phyloP scores from a whole-genome alignment of 495 filamentous ascomycete species.

The Penicillium pancosmium region DNA sequence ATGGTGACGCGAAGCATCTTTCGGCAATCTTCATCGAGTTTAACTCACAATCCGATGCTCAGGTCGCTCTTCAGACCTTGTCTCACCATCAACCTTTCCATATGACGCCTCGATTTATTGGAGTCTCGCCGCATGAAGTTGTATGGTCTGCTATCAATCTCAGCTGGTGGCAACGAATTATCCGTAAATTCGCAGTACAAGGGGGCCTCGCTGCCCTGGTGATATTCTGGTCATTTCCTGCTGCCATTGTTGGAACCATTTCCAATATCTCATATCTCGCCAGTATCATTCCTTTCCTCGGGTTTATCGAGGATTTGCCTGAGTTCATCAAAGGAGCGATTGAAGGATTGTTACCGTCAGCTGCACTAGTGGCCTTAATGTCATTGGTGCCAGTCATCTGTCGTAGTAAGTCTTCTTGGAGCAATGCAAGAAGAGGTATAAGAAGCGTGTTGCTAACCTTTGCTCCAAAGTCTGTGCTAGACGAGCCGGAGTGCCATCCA shows the following conservation, averaged over 20 bases:
- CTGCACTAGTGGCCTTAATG: slow-evolving; percentile 80
- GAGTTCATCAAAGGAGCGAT: slow-evolving; percentile 71
- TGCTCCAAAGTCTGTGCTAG: slow-evolving; percentile 62
- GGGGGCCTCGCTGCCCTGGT: slow-evolving; percentile 74
- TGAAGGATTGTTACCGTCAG: slow-evolving; percentile 75
- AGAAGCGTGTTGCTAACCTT: slow-evolving; percentile 18
- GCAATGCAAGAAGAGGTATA: neutral
- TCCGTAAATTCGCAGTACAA: slow-evolving; percentile 66
- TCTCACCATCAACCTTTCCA: slow-evolving; percentile 83
- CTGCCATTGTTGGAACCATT: slow-evolving; percentile 76
- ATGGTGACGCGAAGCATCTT: slow-evolving; percentile 51
- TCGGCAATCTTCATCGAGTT: slow-evolving; percentile 88
- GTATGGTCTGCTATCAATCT: slow-evolving; percentile 82
- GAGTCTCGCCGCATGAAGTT: slow-evolving; percentile 75
- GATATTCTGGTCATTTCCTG: slow-evolving; percentile 90
- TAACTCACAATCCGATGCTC: slow-evolving; percentile 73
- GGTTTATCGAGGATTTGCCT: slow-evolving; percentile 73
- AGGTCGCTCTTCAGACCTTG: slow-evolving; percentile 77
- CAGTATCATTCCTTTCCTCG: slow-evolving; percentile 60
- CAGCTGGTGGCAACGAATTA: slow-evolving; percentile 78
- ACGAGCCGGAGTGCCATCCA: slow-evolving; percentile 74
- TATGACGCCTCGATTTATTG: slow-evolving; percentile 82
- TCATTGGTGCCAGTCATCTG: slow-evolving; percentile 83
- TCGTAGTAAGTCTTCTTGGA: slow-evolving; percentile 56
- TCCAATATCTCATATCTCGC: slow-evolving; percentile 77